Percentiles rank a stretch among this genome's conserved stretches.
phyloP scores from a whole-genome alignment of 805 yeast species.

The Spathaspora boniae region DNA sequence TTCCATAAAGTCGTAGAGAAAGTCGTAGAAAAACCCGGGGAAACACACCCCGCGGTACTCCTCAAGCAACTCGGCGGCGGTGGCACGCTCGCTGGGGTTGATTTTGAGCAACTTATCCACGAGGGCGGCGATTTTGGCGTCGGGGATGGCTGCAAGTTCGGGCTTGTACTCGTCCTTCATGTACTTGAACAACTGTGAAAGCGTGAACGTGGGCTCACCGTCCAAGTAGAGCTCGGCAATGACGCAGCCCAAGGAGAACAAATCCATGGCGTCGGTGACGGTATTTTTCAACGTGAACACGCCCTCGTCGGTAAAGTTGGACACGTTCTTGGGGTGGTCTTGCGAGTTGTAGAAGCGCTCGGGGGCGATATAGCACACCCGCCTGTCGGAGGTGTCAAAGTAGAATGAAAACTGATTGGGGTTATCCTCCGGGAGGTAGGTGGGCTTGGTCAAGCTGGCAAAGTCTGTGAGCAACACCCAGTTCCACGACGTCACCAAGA shows the following conservation, averaged over 20 bases:
- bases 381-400: slow-evolving; percentile 84
- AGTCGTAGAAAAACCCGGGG: slow-evolving; percentile 66
- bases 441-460: slow-evolving; percentile 75
- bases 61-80: slow-evolving; percentile 51
- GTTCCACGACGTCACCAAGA: slow-evolving; percentile 82
- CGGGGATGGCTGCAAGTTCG: slow-evolving; percentile 53
- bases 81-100: slow-evolving; percentile 57
- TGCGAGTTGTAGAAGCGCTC: slow-evolving; percentile 63
- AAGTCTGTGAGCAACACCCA: slow-evolving; percentile 84
- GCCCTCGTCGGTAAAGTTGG: slow-evolving; percentile 21
- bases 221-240: slow-evolving; percentile 86
- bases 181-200: slow-evolving; percentile 84
- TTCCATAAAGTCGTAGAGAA: slow-evolving; percentile 63
- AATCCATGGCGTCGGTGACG: slow-evolving; percentile 68
- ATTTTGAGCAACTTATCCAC: slow-evolving; percentile 60
- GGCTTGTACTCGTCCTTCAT: slow-evolving; percentile 67
- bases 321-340: slow-evolving; percentile 15
- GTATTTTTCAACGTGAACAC: slow-evolving; percentile 18
- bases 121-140: slow-evolving; percentile 48
- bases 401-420: slow-evolving; percentile 90
- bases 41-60: slow-evolving; percentile 51
- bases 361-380: slow-evolving; percentile 91
- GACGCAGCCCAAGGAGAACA: slow-evolving; percentile 81
- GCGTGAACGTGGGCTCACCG: slow-evolving; percentile 81
- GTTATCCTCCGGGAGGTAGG: slow-evolving; percentile 82